phyloP scores from a whole-genome alignment of 306 rosid genomes.

The Vicia villosa region DNA sequence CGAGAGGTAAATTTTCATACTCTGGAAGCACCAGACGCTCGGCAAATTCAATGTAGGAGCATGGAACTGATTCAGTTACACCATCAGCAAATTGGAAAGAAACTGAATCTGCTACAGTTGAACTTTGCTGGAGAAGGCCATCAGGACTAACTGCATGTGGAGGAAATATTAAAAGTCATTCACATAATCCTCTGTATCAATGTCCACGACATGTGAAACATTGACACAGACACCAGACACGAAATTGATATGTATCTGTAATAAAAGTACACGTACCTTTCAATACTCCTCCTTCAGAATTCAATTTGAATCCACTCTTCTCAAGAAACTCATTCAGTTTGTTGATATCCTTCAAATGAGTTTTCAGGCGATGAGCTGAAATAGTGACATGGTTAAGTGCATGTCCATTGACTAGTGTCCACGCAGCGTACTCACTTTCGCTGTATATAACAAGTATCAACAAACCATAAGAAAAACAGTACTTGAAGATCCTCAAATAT shows the following conservation, averaged over 20 bases:
- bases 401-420: constrained; percentile 92
- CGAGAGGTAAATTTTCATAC: constrained; percentile 54
- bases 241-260: background rate
- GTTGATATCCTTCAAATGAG: constrained; percentile 66
- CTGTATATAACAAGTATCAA: constrained; percentile 45
- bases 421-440: constrained; percentile 98
- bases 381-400: constrained; percentile 92
- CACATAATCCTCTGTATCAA: constrained; percentile 22
- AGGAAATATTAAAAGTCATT: constrained; percentile 23
- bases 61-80: constrained; percentile 65
- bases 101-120: constrained; percentile 85
- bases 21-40: constrained; percentile 85
- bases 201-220: too few species aligned
- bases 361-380: constrained; percentile 78
- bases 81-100: constrained; percentile 79
- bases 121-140: constrained; percentile 90
- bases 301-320: constrained; percentile 74
- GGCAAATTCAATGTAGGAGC: constrained; percentile 92
- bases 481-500: constrained; percentile 7
- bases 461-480: constrained; percentile 16
- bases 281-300: constrained; percentile 88
- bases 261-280: constrained; percentile 52
- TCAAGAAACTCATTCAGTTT: constrained; percentile 75
- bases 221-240: too few species aligned
- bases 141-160: constrained; percentile 84